Percentiles rank a stretch among this genome's conserved stretches.
These are phyloP conservation scores for Ogataea populi-albae DNA, from an alignment of 805 yeast species.

Conservation along the genomic window DNA sequence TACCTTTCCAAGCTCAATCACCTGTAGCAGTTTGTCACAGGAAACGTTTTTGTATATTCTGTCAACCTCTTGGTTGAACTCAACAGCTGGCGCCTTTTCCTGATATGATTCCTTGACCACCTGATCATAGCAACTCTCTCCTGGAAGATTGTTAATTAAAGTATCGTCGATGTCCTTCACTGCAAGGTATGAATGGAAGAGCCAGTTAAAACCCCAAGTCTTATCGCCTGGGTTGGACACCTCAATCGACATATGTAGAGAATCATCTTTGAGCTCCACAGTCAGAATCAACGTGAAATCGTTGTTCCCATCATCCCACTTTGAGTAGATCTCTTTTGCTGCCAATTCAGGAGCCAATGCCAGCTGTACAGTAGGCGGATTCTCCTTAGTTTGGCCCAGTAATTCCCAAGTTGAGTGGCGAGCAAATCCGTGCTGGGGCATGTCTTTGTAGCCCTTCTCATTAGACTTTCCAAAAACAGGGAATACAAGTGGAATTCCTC, in stretches of 20 bases:
- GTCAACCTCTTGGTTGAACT: conserved; percentile 77
- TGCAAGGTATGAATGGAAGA: conserved; percentile 86
- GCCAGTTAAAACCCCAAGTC: conserved; percentile 83
- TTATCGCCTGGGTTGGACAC: conserved; percentile 67
- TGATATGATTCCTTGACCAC: conserved; percentile 56
- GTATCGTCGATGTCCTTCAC: conserved; percentile 77
- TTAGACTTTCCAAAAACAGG: conserved; percentile 82
- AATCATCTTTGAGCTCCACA: conserved; percentile 55
- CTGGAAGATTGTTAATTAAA: conserved; percentile 73
- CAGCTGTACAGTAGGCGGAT: conserved; percentile 81
- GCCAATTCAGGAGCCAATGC: conserved; percentile 87
- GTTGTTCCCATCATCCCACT: conserved; percentile 53
- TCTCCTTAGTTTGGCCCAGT: conserved; percentile 72
- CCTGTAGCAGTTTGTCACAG: conserved; percentile 54
- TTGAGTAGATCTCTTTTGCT: conserved; percentile 51
- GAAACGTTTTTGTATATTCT: conserved; percentile 71
- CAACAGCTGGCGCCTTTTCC: conserved; percentile 73
- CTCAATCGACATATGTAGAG: conserved; percentile 66
- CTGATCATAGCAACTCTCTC: conserved; percentile 73
- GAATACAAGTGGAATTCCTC: conserved; percentile 95
- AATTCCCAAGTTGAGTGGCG: conserved; percentile 91
- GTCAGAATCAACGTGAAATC: conserved; percentile 80
- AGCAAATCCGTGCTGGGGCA: conserved; percentile 98
- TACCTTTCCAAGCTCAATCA: conserved; percentile 69
- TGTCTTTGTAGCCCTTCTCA: conserved; percentile 54